Conservation (phyloP, 2,329 filamentous ascomycete genomes). For the Thielaviopsis ethacetica region DNA sequence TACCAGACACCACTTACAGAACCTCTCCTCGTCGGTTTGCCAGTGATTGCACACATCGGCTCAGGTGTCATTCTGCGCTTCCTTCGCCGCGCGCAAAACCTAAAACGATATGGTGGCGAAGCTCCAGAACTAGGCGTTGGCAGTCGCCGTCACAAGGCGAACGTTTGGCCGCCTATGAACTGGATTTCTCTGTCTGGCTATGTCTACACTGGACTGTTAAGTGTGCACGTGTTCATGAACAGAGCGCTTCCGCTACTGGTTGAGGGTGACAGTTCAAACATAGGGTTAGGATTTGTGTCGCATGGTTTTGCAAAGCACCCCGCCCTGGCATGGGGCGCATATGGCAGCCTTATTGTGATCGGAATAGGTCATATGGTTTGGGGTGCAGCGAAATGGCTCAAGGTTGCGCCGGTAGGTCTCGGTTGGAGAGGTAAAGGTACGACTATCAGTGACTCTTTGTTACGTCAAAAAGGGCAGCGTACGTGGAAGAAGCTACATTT, state of each 20-base stretch:
- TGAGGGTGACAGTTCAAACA: slow-evolving; percentile 73
- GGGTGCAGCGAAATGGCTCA: slow-evolving; percentile 72
- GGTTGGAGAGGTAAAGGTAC: slow-evolving; percentile 29
- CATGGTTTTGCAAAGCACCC: slow-evolving; percentile 70
- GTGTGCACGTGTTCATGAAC: slow-evolving; percentile 60
- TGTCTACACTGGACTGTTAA: slow-evolving; percentile 44
- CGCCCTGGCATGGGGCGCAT: slow-evolving; percentile 48
- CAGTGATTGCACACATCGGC: slow-evolving; percentile 57
- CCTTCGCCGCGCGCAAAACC: slow-evolving; percentile 53
- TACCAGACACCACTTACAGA: slow-evolving; percentile 77
- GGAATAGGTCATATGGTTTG: slow-evolving; percentile 68
- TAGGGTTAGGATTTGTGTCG: slow-evolving; percentile 67
- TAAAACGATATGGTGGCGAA: slow-evolving; percentile 58
- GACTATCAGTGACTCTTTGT: slow-evolving; percentile 30
- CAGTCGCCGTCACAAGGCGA: slow-evolving; percentile 13
- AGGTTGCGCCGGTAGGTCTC: slow-evolving; percentile 40
- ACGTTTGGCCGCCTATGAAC: slow-evolving; percentile 52
- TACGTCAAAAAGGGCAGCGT: slow-evolving; percentile 37
- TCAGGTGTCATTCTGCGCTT: slow-evolving; percentile 66
- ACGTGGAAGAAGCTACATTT: slow-evolving; percentile 59
- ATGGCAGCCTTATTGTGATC: slow-evolving; percentile 47
- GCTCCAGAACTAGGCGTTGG: slow-evolving; percentile 21
- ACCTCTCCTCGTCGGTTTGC: slow-evolving; percentile 60
- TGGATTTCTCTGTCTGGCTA: slow-evolving; percentile 61
- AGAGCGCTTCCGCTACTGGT: slow-evolving; percentile 57